phyloP scores from a whole-genome alignment of 306 rosid species.

The Castanea mollissima region DNA sequence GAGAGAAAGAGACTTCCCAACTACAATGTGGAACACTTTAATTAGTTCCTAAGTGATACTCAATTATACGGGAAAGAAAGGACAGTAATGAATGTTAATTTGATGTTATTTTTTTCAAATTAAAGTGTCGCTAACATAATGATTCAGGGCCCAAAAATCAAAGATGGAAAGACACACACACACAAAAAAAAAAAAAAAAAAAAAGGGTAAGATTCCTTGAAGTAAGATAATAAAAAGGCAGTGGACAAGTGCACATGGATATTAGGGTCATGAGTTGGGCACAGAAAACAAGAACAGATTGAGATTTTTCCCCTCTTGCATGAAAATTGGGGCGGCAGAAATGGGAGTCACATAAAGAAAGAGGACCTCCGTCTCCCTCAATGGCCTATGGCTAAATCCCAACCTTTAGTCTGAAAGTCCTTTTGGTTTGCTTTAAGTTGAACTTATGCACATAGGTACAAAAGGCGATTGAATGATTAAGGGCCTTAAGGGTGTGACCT shows the following conservation, averaged over 20 bases:
- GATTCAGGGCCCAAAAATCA: not conserved
- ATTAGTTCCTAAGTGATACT: slow-evolving; percentile 7
- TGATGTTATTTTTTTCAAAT: slow-evolving; percentile 29
- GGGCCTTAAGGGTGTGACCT: slow-evolving; percentile 17
- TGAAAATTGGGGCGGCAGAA: not conserved
- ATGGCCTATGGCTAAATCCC: not conserved
- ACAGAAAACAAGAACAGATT: slow-evolving; percentile 33
- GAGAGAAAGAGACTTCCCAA: not conserved
- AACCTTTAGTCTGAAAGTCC: slow-evolving; percentile 31
- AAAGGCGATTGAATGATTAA: slow-evolving; percentile 34
- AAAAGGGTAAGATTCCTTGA: not conserved
- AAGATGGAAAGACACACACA: not conserved
- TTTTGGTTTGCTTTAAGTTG: slow-evolving; percentile 33
- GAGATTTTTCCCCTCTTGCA: not conserved
- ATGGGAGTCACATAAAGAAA: not conserved
- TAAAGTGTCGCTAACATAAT: not conserved
- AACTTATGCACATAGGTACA: not conserved
- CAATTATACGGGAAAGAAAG: not conserved
- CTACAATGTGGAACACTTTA: not conserved
- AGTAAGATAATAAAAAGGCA: slow-evolving; percentile 7
- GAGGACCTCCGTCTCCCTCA: not conserved
- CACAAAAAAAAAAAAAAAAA: not conserved
- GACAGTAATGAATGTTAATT: slow-evolving; percentile 18
- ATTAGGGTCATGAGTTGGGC: slow-evolving; percentile 22
- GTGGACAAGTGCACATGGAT: slow-evolving; percentile 45